Evolutionary conservation across 2,329 filamentous ascomycete genomes (phyloP), one percentile per base, ranked within the genome.

Genomic region (Aspergillus tanneri): DNA sequence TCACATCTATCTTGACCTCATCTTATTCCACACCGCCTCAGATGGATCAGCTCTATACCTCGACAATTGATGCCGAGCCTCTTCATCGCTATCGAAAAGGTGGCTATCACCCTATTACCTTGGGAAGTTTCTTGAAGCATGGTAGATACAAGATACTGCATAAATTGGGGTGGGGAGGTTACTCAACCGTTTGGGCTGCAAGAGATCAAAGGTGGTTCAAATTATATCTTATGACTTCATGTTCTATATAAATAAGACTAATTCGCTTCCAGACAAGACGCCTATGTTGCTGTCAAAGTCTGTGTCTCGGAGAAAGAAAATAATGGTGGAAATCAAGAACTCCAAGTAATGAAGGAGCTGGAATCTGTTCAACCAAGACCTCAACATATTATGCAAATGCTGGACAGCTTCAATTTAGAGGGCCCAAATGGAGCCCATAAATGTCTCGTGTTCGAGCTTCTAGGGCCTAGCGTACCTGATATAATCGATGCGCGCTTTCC

Each of bases 381-480:
- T 14, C 49, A 49, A 27, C 55, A 74, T 60, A 28, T 73, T 9
- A 64, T 72, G 30, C 60, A 51, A 18, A 35, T 75, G 18, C 48
- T 70, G 19, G 67, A 74, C 50, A 19, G 60, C 14, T 77, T 77
- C 28, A 28, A 67, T 6, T 41, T 72, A 36, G 34, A 55, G 2
- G 73, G 75, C 8, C 73, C 72, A 5, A 78, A 78, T 57, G 73
- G 75, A 9, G 60, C 24, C 2, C 74, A 78, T 52, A 53, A 63
- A n/a, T 78, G 74, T 54, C 56, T 77, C 0, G 68, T 77, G 5
- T 65, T 70, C 37, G 67, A 74, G 34, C 57, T 71, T n/a, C 44
- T 74, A 22, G 72, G 71, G 2, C 65, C 72, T 6, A 75, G 59
- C 55, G 60, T 75, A 14, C 63, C 69, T 9, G 60, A 67, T 38